A percentile compares a stretch with the other conserved stretches of the same genome.
Evolutionary conservation across 1,284 basidiomycete genomes (phyloP).

Genomic region (Pyrrhoderma noxium): DNA sequence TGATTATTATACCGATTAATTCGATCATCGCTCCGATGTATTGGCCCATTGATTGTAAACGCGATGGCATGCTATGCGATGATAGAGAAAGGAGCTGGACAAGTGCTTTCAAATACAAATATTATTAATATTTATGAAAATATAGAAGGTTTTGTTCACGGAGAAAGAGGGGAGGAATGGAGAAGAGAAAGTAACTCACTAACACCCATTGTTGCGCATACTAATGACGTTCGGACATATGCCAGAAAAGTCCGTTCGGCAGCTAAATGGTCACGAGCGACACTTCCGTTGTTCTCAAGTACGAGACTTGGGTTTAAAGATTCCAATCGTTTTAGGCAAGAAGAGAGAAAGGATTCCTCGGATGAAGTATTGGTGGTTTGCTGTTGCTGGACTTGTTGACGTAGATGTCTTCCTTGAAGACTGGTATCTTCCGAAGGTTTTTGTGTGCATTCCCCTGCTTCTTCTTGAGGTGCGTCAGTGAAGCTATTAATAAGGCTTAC

Average conservation of each 20-base stretch:
- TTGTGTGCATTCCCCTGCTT: too few relatives aligned
- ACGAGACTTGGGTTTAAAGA: slow-evolving; percentile 26
- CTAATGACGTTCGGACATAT: slow-evolving; percentile 42
- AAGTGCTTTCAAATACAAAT: slow-evolving; percentile 3
- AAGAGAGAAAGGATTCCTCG: too few relatives aligned
- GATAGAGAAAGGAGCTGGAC: slow-evolving; percentile 10
- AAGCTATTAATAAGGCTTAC: too few relatives aligned
- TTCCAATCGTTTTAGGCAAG: not conserved
- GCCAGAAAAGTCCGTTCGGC: slow-evolving; percentile 43
- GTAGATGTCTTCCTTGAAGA: too few relatives aligned
- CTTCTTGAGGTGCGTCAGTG: too few relatives aligned
- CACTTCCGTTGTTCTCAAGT: slow-evolving; percentile 37
- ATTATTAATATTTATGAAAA: not conserved
- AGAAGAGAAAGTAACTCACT: slow-evolving; percentile 1
- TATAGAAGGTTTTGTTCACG: not conserved
- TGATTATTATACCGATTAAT: slow-evolving; percentile 8
- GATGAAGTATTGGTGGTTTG: too few relatives aligned
- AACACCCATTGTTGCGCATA: slow-evolving; percentile 36
- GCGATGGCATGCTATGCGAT: not conserved
- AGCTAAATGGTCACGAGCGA: slow-evolving; percentile 43
- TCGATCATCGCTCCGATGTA: slow-evolving; percentile 2
- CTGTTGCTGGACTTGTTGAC: too few relatives aligned
- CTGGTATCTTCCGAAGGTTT: too few relatives aligned
- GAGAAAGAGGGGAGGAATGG: not conserved
- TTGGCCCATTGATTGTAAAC: not conserved